Base-by-base conservation (phyloP, 1,284 basidiomycete species). In the Cutaneotrichosporon sp. region DNA sequence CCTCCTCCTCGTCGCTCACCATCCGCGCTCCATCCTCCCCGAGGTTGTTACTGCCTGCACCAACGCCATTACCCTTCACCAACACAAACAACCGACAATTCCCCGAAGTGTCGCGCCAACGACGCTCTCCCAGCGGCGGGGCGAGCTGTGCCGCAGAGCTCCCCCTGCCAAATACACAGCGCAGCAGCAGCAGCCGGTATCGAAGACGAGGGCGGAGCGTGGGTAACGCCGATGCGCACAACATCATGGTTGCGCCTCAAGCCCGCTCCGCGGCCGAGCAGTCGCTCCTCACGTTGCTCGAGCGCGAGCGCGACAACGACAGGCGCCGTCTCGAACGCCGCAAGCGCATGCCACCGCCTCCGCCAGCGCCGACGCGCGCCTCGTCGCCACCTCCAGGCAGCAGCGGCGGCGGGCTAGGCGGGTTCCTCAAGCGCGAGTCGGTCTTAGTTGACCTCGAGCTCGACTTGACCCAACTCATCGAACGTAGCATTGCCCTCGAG, bases 401-500 rank as follows among this genome's bases (percentile, higher is more conserved):
- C 26, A 10, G 26, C 26, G 26, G 26, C 10, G 26, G 26, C 26
- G 26, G 26, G 8, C n/a, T 38, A 15, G 15, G 3, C 36, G 36
- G 36, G 36, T n/a, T 4, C 8, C 36, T 30, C 26, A 30, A 30
- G 26, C 26, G 26, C 26, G 26, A 30, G 26, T 30, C 26, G 26
- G 26, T 30, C 26, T 30, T 30, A 30, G 26, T 30, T 10, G 26
- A 30, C 41, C 26, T 37, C 40, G 46, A 49, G 7, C n/a, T 52
- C 30, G 58, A 59, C 54, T 45, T 59, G 14, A 46, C 36, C 1
- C 20, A 45, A 13, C 54, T 59, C 8, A 54, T 59, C 17, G 51
- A 59, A 51, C 54, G 58, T 12, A 55, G 54, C 38, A 59, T 59
- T 30, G 58, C 58, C 15, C 49, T 59, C 9, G 54, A 57, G 51